phyloP scores from a whole-genome alignment of 2,329 filamentous ascomycete genomes.

The Aaosphaeria arxii region DNA sequence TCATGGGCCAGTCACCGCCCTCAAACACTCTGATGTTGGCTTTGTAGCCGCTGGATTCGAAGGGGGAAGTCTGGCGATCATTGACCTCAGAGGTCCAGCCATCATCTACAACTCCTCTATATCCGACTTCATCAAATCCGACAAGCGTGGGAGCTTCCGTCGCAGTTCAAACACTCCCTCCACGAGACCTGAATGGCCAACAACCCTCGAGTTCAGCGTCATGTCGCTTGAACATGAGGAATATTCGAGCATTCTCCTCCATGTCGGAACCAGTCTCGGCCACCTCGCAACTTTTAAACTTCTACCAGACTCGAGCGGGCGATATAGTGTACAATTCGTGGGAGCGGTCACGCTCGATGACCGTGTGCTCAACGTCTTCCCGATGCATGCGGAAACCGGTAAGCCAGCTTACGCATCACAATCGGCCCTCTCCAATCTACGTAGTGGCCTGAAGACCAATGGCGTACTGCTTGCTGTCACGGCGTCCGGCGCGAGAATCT shows the following conservation, averaged over 20 bases:
- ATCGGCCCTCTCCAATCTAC: constrained; percentile 69
- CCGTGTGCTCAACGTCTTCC: constrained; percentile 70
- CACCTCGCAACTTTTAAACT: constrained; percentile 89
- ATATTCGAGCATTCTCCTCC: constrained; percentile 91
- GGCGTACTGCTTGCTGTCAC: constrained; percentile 80
- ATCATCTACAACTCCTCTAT: constrained; percentile 76
- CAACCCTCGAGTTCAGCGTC: constrained; percentile 79
- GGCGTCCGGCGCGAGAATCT: constrained; percentile 73
- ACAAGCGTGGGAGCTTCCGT: constrained; percentile 71
- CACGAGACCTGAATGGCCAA: constrained; percentile 67
- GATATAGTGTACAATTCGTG: constrained; percentile 70
- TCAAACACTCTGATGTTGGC: constrained; percentile 87
- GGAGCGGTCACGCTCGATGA: constrained; percentile 67
- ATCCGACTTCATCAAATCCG: constrained; percentile 70
- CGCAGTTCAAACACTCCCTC: constrained; percentile 50
- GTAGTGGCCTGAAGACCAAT: constrained; percentile 70
- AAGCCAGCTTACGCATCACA: constrained; percentile 74
- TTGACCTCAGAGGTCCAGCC: constrained; percentile 83
- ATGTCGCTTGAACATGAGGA: constrained; percentile 91
- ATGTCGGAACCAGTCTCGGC: constrained; percentile 83
- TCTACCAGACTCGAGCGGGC: constrained; percentile 65
- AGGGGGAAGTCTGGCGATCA: constrained; percentile 72
- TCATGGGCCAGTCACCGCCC: constrained; percentile 73
- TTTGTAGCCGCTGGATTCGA: constrained; percentile 88
- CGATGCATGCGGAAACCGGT: constrained; percentile 77